Conservation (phyloP, 768 basidiomycete species). For the Symmetrospora coprosmae region DNA sequence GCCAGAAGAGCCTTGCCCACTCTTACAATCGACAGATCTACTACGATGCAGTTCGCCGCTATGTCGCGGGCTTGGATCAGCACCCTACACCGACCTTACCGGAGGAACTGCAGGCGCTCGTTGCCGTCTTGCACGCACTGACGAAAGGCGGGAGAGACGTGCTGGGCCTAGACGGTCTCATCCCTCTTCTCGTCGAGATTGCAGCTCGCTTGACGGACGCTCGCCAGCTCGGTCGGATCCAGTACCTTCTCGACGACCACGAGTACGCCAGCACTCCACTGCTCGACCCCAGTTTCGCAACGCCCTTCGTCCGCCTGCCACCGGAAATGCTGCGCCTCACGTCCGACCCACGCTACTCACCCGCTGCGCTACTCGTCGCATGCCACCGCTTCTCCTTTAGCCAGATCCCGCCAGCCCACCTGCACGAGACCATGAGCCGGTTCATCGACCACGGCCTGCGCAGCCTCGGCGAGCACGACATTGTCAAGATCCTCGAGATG, state of each 20-base stretch:
- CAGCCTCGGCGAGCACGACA: conserved; percentile 25
- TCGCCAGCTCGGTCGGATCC: background rate
- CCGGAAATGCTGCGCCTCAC: conserved; percentile 17
- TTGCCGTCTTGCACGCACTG: conserved; percentile 24
- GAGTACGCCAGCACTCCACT: conserved; percentile 23
- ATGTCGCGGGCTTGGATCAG: background rate
- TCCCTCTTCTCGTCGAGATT: conserved; percentile 19
- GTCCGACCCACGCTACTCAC: conserved; percentile 20
- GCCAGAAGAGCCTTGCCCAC: background rate
- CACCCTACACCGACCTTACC: too few species aligned
- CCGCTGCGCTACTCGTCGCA: conserved; percentile 30
- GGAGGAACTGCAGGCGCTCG: conserved; percentile 27
- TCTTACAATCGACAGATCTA: conserved; percentile 10
- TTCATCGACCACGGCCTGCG: conserved; percentile 30
- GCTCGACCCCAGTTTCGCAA: conserved; percentile 29
- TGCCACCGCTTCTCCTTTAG: conserved; percentile 33
- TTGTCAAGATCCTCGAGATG: conserved; percentile 28
- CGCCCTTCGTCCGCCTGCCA: conserved; percentile 28
- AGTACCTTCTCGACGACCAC: conserved; percentile 2
- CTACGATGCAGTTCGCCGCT: background rate
- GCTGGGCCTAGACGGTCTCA: conserved; percentile 12
- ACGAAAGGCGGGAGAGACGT: conserved; percentile 31
- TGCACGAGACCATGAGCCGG: conserved; percentile 23
- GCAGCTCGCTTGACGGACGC: conserved; percentile 3
- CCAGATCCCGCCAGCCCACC: conserved; percentile 28